These are phyloP conservation scores for Leptomonas seymouri DNA, from an alignment of 208 protist genomes.

Conservation along the genomic window DNA sequence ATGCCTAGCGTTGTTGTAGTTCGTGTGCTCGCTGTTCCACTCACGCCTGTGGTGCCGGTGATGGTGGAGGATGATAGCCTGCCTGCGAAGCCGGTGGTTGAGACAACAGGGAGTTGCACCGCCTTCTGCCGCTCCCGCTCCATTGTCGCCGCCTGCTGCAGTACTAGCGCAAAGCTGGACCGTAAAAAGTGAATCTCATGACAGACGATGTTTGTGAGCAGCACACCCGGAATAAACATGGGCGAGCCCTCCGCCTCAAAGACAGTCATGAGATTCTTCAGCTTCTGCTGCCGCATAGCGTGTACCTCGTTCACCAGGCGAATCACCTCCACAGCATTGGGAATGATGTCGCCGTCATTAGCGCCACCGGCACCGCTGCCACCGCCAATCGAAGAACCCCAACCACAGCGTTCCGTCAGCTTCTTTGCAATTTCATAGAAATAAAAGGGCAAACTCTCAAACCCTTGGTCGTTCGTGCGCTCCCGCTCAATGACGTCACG, in stretches of 20 bases:
- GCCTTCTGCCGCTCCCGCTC: conserved; percentile 47
- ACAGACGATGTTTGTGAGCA: conserved; percentile 86
- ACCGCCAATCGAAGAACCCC: background rate
- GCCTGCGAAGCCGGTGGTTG: background rate
- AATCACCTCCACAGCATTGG: conserved; percentile 65
- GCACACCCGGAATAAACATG: conserved; percentile 86
- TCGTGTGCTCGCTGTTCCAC: conserved; percentile 16
- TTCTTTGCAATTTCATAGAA: conserved; percentile 88
- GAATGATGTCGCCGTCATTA: conserved; percentile 53
- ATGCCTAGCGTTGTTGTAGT: conserved; percentile 17
- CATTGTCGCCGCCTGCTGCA: conserved; percentile 72
- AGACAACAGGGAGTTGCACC: conserved; percentile 29
- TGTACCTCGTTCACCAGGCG: conserved; percentile 81
- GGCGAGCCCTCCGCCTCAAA: conserved; percentile 74
- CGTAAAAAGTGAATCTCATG: conserved; percentile 84
- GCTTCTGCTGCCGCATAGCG: conserved; percentile 74
- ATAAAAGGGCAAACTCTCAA: conserved; percentile 84
- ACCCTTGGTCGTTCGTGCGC: conserved; percentile 62
- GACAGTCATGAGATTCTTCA: conserved; percentile 79
- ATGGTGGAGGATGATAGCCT: conserved; percentile 7
- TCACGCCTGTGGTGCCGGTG: conserved; percentile 5
- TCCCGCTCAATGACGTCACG: conserved; percentile 63
- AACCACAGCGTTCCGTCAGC: conserved; percentile 31
- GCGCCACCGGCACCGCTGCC: conserved; percentile 18
- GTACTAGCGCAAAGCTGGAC: conserved; percentile 68